Evolutionary conservation across 1,284 basidiomycete genomes (phyloP).

Genomic region (Puccinia polysora): DNA sequence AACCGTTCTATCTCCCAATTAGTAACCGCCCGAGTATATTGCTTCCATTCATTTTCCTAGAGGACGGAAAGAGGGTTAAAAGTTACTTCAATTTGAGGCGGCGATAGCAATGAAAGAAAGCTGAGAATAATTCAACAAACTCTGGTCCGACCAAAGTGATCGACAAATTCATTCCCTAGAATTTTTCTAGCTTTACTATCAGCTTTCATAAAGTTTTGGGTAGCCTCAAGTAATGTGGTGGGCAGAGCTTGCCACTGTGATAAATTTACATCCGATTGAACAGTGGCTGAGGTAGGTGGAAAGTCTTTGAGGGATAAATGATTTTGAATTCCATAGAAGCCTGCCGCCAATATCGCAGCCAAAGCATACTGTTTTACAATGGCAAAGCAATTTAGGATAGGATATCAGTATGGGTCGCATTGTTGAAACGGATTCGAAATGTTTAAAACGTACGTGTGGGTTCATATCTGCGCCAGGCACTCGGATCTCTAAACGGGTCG

Average conservation of each 20-base stretch:
- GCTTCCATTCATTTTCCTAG: conserved; percentile 42
- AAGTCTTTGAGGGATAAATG: conserved; percentile 8
- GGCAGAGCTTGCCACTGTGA: conserved; percentile 4
- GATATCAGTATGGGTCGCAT: background rate
- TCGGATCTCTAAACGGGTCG: conserved; percentile 35
- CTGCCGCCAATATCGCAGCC: conserved; percentile 28
- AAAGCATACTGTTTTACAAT: conserved; percentile 26
- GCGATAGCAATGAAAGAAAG: too few relatives aligned
- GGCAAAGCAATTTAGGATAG: background rate
- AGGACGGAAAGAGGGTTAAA: background rate
- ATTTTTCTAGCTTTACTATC: conserved; percentile 35
- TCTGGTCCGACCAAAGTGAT: conserved; percentile 34
- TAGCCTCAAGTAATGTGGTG: conserved; percentile 24
- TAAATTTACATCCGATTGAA: background rate
- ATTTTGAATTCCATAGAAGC: conserved; percentile 32
- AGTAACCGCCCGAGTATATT: conserved; percentile 36
- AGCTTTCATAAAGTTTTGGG: conserved; percentile 29
- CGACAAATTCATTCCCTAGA: conserved; percentile 29
- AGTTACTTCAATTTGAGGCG: background rate
- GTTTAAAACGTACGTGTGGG: conserved; percentile 34
- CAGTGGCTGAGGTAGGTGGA: background rate
- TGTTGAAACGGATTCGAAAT: background rate
- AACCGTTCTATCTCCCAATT: conserved; percentile 43
- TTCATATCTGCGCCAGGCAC: conserved; percentile 43
- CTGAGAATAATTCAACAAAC: background rate